These are phyloP conservation scores for Colletotrichum karsti DNA, from an alignment of 2,329 filamentous ascomycete species.

Conservation along the genomic window DNA sequence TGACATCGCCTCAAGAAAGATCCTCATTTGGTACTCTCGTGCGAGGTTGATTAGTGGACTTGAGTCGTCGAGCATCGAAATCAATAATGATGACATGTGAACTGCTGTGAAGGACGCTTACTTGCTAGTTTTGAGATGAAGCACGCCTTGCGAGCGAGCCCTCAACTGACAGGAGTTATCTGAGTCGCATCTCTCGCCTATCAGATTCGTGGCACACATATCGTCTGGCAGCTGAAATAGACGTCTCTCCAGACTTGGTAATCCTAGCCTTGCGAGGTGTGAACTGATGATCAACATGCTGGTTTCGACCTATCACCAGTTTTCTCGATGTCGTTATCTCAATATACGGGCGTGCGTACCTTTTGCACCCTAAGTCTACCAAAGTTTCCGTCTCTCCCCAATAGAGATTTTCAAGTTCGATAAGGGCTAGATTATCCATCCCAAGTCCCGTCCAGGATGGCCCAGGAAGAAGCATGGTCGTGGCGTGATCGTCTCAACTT, in stretches of 20 bases:
- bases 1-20: not conserved
- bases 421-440: not conserved
- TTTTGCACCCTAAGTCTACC: not conserved
- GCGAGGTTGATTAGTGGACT: not conserved
- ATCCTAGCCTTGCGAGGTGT: not conserved
- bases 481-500: conserved; percentile 26
- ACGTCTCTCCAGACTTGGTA: not conserved
- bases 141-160: not conserved
- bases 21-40: not conserved
- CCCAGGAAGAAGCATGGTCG: not conserved
- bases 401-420: not conserved
- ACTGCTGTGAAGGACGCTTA: not conserved
- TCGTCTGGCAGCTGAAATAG: not conserved
- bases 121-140: not conserved
- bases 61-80: not conserved
- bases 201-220: not conserved
- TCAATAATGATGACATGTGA: not conserved
- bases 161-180: not conserved
- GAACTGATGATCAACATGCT: not conserved
- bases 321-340: not conserved
- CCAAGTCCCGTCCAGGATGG: not conserved
- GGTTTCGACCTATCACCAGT: not conserved
- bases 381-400: not conserved
- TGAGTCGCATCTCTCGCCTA: not conserved
- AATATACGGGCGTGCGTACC: not conserved